These are phyloP conservation scores for Silene vulgaris DNA, from an alignment of 179 eudicot genomes.

Conservation along the genomic window DNA sequence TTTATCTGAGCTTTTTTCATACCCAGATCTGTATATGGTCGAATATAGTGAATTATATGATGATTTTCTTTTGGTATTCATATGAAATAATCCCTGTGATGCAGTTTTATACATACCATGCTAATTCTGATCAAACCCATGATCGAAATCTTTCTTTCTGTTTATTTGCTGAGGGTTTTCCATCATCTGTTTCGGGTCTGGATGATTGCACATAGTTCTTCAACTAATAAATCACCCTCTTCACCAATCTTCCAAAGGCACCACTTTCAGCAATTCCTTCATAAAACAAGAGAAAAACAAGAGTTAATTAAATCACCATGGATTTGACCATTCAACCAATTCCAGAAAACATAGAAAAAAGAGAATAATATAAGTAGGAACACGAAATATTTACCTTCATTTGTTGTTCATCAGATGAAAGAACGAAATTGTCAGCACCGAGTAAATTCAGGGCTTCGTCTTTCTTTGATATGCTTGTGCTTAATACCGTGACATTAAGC, in stretches of 20 bases:
- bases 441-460: constrained; percentile 64
- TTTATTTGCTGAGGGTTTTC: constrained; percentile 1
- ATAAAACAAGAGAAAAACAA: background rate
- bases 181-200: no score
- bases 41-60: no score
- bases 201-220: constrained; percentile 40
- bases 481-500: no score
- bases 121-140: background rate
- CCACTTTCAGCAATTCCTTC: constrained; percentile 12
- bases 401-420: constrained; percentile 64
- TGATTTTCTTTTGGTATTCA: no score
- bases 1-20: background rate
- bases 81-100: background rate
- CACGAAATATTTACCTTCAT: constrained; percentile 44
- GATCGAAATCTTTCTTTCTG: background rate
- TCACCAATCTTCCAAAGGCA: background rate
- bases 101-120: background rate
- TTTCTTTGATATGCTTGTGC: constrained; percentile 65
- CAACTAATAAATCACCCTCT: constrained; percentile 17
- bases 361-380: background rate
- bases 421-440: constrained; percentile 68
- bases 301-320: background rate
- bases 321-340: constrained; percentile 15
- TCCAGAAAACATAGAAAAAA: background rate
- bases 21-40: no score